Evolutionary conservation across 2,329 filamentous ascomycete genomes (phyloP).

Genomic region (Chaetothyriales sp.): DNA sequence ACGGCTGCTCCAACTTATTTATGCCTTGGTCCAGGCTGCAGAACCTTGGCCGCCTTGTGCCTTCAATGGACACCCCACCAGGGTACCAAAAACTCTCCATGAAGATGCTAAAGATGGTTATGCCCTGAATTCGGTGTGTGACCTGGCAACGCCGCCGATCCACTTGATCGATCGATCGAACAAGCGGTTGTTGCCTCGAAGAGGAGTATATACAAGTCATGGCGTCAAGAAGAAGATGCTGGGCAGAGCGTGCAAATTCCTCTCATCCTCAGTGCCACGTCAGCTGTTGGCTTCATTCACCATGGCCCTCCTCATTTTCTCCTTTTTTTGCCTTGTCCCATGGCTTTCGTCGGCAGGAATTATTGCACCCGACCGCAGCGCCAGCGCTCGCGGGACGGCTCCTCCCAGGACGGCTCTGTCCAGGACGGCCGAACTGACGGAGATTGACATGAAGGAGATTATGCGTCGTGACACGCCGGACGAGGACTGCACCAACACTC

Average conservation of each 20-base stretch:
- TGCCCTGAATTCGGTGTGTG: background rate
- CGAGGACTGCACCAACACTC: conserved; percentile 13
- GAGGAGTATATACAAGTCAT: background rate
- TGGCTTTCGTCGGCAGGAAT: conserved; percentile 5
- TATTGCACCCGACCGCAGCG: conserved; percentile 5
- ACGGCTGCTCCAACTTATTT: background rate
- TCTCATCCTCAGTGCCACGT: background rate
- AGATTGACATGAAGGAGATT: conserved; percentile 4
- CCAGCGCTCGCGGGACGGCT: no score
- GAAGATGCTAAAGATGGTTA: background rate
- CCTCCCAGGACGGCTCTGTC: background rate
- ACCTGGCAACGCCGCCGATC: background rate
- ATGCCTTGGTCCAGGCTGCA: background rate
- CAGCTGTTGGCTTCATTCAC: conserved; percentile 8
- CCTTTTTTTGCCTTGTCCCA: conserved; percentile 7
- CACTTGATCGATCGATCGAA: background rate
- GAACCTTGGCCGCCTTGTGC: background rate
- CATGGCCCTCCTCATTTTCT: conserved; percentile 5
- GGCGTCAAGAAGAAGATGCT: background rate
- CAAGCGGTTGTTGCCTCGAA: background rate
- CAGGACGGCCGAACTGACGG: conserved; percentile 7
- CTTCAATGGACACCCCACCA: background rate
- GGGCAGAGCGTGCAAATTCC: background rate
- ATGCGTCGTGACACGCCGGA: conserved; percentile 5
- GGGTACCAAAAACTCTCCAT: background rate